phyloP scores from a whole-genome alignment of 257 asterid species.

The Jacaranda copaia region DNA sequence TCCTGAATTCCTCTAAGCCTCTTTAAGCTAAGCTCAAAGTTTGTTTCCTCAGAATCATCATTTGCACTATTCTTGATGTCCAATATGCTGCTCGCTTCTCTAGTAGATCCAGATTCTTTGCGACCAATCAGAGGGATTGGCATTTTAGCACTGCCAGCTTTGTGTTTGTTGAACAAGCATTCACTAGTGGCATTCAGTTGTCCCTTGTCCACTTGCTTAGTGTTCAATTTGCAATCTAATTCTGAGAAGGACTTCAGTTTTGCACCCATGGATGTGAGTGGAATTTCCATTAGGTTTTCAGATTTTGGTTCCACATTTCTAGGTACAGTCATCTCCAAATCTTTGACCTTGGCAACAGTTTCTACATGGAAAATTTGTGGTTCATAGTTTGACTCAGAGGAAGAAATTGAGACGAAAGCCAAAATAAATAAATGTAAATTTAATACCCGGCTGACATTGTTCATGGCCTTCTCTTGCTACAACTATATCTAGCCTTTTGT shows the following conservation, averaged over 20 bases:
- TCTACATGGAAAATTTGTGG: constrained; percentile 35
- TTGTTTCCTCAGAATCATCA: constrained; percentile 49
- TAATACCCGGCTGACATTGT: constrained; percentile 47
- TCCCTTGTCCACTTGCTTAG: constrained; percentile 36
- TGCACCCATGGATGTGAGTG: constrained; percentile 31
- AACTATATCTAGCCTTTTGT: constrained; percentile 36
- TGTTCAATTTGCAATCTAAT: constrained; percentile 35
- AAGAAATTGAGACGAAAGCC: constrained; percentile 22
- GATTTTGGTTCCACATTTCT: constrained; percentile 40
- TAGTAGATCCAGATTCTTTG: constrained; percentile 52
- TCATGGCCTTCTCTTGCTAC: constrained; percentile 44
- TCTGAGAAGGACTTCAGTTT: constrained; percentile 34
- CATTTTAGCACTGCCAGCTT: constrained; percentile 31
- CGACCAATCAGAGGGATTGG: constrained; percentile 39
- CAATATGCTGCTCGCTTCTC: constrained; percentile 50
- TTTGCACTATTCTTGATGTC: constrained; percentile 39
- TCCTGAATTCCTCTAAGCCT: constrained; percentile 65
- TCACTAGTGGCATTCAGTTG: constrained; percentile 32
- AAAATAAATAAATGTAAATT: constrained; percentile 15
- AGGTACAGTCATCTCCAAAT: constrained; percentile 27
- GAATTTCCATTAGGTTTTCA: constrained; percentile 37
- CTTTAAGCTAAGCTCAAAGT: constrained; percentile 67
- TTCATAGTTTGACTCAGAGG: constrained; percentile 23
- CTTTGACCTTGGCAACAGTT: constrained; percentile 36
- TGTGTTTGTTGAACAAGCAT: constrained; percentile 31